Conservation (phyloP, 257 asterid species). For the Galeopsis tetrahit region DNA sequence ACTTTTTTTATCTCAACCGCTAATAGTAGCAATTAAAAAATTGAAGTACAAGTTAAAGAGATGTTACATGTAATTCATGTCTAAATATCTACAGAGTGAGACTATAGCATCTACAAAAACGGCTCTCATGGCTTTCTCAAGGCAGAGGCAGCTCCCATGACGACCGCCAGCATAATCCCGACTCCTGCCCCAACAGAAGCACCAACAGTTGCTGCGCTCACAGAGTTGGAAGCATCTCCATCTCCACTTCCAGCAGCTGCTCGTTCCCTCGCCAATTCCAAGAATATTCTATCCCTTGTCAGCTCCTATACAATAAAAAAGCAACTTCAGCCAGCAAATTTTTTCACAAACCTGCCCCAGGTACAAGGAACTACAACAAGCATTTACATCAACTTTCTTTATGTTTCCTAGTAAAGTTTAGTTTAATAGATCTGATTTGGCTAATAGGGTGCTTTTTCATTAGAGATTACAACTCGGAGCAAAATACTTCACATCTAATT, state of each 20-base stretch:
- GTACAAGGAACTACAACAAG: not conserved
- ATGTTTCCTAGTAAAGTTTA: not conserved
- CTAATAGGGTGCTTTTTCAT: not conserved
- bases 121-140: constrained; percentile 79
- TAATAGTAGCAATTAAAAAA: constrained; percentile 11
- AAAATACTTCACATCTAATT: no score
- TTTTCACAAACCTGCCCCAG: not conserved
- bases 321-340: not conserved
- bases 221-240: constrained; percentile 57
- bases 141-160: constrained; percentile 98
- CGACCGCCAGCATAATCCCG: constrained; percentile 88
- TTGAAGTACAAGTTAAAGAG: constrained; percentile 15
- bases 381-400: not conserved
- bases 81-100: constrained; percentile 24
- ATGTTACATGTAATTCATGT: constrained; percentile 23
- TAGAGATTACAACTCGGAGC: no score
- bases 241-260: constrained; percentile 58
- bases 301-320: constrained; percentile 58
- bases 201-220: constrained; percentile 84
- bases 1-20: not conserved
- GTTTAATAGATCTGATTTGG: not conserved
- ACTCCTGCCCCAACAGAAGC: constrained; percentile 98
- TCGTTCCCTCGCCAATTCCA: constrained; percentile 73
- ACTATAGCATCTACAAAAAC: constrained; percentile 26
- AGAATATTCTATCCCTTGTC: constrained; percentile 75